Percentiles rank a stretch among this genome's conserved stretches.
Evolutionary conservation across 73 alveolate genomes (phyloP).

Genomic region (Paramecium octaurelia): DNA sequence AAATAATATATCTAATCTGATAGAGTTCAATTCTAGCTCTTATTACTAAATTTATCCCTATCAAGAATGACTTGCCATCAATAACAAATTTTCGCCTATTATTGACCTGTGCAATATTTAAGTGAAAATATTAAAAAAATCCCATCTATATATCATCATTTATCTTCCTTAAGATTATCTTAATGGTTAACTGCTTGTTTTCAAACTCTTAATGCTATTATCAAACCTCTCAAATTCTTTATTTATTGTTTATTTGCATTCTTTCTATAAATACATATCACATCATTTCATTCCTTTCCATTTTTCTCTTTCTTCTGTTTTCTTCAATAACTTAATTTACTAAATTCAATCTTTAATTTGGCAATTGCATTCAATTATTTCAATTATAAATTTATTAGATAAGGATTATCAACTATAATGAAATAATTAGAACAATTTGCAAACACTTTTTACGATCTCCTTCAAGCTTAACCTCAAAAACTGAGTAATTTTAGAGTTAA

Average conservation of each 20-base stretch:
- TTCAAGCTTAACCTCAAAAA: not conserved
- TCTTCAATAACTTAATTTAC: not conserved
- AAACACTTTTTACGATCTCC: not conserved
- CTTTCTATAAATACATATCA: not conserved
- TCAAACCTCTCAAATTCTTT: conserved; percentile 83
- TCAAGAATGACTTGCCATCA: conserved; percentile 93
- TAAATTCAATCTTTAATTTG: not conserved
- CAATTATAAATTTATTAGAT: not conserved
- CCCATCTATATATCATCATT: conserved; percentile 74
- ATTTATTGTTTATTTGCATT: conserved; percentile 1
- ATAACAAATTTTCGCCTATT: conserved; percentile 98
- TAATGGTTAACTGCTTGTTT: conserved; percentile 70
- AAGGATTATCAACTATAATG: not conserved
- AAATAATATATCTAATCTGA: conserved; percentile 30
- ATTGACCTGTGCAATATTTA: conserved; percentile 89
- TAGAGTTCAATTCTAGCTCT: conserved; percentile 83
- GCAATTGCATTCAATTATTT: not conserved
- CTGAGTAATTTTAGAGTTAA: not conserved
- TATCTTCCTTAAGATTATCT: conserved; percentile 92
- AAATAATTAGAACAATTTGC: not conserved
- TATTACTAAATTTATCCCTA: conserved; percentile 47
- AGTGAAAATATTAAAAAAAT: not conserved
- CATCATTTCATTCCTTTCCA: not conserved
- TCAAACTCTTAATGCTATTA: conserved; percentile 65
- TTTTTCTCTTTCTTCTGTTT: not conserved